Evolutionary conservation across 2,329 filamentous ascomycete species (phyloP), one percentile per base, ranked within the genome.

Genomic region (Periconia macrospinosa): DNA sequence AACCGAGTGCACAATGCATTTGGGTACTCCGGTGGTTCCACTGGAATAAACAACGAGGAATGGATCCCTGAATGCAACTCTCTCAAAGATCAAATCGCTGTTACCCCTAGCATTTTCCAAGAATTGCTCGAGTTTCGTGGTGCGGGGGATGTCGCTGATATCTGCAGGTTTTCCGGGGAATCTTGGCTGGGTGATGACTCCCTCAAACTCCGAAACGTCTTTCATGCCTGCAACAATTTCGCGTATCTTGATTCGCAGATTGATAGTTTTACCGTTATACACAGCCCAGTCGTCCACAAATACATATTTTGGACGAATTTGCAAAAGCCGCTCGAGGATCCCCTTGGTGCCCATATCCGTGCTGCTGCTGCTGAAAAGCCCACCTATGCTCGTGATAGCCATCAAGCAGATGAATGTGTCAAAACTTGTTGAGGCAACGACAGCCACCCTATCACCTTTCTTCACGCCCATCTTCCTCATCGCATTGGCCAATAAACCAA

Each of bases 281-380:
- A 93, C 75, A 0, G 90, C 83, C 37, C 81, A 85, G 63, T 94
- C 91, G 62, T 96, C 91, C 66, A 93, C 86, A 68, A 95, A 94
- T n/a, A 96, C 79, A 68, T 85, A 90, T 72, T 84, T 87, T 3
- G 91, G 91, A 60, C 86, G 81, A 55, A 94, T 86, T 76, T 94
- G 90, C 46, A 86, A 75, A 23, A 90, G 79, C 33, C 91, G 79
- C 72, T 94, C 89, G 61, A 95, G 64, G 17, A 95, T 83, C 0
- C 90, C 91, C 57, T 87, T 86, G 14, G 87, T 86, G 0, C 91
- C 91, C 87, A 94, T 94, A 72, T 95, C 91, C 0, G 91, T 93
- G 8, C 86, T 90, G 49, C 84, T 87, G 45, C 84, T 89, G 60
- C 85, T 89, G 69, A 94, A 94, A 1, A 95, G 70, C 0, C 81